phyloP scores from a whole-genome alignment of 768 basidiomycete genomes.

The Tricholomella constricta region DNA sequence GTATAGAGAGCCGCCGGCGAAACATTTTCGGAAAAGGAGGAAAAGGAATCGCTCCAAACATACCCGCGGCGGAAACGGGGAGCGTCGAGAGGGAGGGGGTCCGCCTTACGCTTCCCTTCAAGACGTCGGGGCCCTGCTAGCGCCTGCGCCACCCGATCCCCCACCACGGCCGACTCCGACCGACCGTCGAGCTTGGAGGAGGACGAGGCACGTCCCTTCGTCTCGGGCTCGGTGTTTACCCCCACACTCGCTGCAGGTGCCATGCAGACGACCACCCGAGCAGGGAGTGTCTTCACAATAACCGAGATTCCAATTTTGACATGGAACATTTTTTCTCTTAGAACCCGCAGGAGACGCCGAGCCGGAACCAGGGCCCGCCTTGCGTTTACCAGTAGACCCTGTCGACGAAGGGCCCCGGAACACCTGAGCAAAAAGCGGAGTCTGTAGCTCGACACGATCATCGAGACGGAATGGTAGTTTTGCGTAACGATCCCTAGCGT shows the following conservation, averaged over 20 bases:
- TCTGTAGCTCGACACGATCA: constrained; percentile 6
- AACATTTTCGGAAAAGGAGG: neutral
- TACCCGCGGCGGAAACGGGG: constrained; percentile 4
- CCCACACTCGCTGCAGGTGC: constrained; percentile 11
- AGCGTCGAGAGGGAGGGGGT: neutral
- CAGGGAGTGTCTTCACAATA: constrained; percentile 12
- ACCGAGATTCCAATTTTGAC: too few species aligned
- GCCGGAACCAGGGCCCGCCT: neutral
- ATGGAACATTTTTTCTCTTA: constrained; percentile 16
- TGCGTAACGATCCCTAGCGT: constrained; percentile 10
- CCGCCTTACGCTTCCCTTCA: neutral
- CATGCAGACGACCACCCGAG: constrained; percentile 2
- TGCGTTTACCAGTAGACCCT: too few species aligned
- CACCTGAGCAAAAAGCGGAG: constrained; percentile 10
- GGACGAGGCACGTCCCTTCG: neutral
- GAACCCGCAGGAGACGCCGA: neutral
- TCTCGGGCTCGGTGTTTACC: constrained; percentile 13
- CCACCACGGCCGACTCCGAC: neutral
- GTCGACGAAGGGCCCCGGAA: neutral
- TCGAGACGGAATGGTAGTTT: constrained; percentile 14
- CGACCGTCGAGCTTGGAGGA: neutral
- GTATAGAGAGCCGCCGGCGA: neutral
- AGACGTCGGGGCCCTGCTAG: neutral
- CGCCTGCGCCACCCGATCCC: neutral
- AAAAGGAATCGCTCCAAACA: neutral